Base-by-base conservation (phyloP, 768 basidiomycete genomes). In the Psilocybe cyanescens region DNA sequence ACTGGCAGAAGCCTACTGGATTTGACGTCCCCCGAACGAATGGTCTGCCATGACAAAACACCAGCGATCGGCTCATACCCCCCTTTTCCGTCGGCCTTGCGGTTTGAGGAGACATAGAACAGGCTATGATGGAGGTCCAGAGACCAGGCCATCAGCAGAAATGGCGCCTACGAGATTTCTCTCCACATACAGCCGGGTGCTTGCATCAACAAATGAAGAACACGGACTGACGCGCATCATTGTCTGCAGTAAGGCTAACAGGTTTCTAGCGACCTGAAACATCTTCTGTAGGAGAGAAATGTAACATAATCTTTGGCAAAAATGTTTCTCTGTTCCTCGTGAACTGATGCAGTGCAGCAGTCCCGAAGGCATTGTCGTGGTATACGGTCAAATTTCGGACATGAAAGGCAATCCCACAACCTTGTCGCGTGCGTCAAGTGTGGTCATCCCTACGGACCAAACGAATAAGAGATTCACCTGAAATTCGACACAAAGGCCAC, bases 21-120 rank as follows among this genome's bases (percentile, higher is more conserved):
- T 4, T 35, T 8, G 31, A 33, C 7, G 50, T 35, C 33, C 14
- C n/a, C 31, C 51, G 33, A 33, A n/a, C 33, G 51, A 24, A 3
- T 17, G 17, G n/a, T 17, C 12, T 29, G 29, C n/a, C 14, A 16
- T n/a, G 14, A 16, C 41, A 44, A 11, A 44, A 33, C 30, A n/a
- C 30, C 33, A 37, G 51, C 31, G 51, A 53, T 53, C 31, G 29
- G n/a, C 30, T n/a, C 51, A 37, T 31, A 53, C 35, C 5, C 51
- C 19, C 51, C 31, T 12, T 51, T 30, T 17, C 30, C 33, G 51
- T 53, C 51, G 51, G 51, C 51, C 51, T 53, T 53, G 51, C 16
- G 51, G 51, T 33, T 35, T 53, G 51, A 53, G 51, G 33, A 37
- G 5, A 53, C 30, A 8, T 53, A 17, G 16, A 28, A 31, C 49